A percentile compares a stretch with the other conserved stretches of the same genome.
These are phyloP conservation scores for Lantana camara DNA, from an alignment of 257 asterid genomes.

Conservation along the genomic window DNA sequence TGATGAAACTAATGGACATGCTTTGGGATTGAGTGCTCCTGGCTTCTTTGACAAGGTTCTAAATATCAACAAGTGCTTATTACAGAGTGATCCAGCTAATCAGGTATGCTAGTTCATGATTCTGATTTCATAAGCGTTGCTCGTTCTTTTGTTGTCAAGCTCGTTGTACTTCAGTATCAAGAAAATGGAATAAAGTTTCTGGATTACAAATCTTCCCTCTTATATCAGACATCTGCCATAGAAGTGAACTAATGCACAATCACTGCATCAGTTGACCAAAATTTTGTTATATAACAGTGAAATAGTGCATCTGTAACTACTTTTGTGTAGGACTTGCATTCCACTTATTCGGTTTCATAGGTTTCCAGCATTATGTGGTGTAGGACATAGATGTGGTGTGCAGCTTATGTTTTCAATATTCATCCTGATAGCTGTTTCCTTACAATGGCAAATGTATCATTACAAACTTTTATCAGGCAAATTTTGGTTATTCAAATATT, in stretches of 20 bases:
- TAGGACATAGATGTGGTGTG: conserved; percentile 13
- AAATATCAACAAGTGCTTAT: conserved; percentile 75
- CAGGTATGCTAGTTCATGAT: conserved; percentile 46
- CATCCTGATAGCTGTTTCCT: conserved; percentile 2
- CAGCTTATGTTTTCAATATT: conserved; percentile 15
- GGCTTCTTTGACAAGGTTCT: conserved; percentile 94
- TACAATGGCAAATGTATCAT: neutral
- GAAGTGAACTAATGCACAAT: conserved; percentile 17
- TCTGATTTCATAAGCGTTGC: neutral
- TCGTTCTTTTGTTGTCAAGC: conserved; percentile 14
- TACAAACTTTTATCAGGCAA: neutral
- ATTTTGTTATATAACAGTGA: neutral
- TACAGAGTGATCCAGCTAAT: conserved; percentile 85
- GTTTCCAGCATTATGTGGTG: conserved; percentile 11
- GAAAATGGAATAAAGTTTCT: neutral
- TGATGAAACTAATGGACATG: conserved; percentile 48
- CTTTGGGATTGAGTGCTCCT: conserved; percentile 96
- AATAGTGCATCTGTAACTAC: conserved; percentile 1
- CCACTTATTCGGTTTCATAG: neutral
- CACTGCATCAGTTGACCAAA: neutral
- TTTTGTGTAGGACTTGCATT: neutral
- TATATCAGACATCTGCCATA: neutral
- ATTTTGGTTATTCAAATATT: too few species aligned
- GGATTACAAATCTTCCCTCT: neutral
- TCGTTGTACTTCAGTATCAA: conserved; percentile 4